Evolutionary conservation across 192 early-diverging fungal species (phyloP).

Genomic region (Podochytrium sp.): DNA sequence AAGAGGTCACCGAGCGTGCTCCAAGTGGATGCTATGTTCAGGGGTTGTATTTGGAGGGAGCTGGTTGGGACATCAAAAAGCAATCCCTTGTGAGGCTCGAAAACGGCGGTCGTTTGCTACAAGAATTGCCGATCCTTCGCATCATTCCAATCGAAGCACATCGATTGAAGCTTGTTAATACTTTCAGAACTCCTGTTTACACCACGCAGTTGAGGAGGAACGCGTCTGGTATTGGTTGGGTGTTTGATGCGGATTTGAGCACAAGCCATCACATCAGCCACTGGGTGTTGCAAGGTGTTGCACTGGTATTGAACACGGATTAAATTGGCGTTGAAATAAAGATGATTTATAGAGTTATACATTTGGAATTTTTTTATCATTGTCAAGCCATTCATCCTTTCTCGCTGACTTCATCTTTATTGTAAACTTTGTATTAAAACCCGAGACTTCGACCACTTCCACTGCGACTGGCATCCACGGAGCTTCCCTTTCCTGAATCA

Average conservation of each 20-base stretch:
- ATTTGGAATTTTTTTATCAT: constrained; percentile 31
- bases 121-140: constrained; percentile 62
- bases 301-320: constrained; percentile 61
- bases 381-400: constrained; percentile 17
- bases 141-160: constrained; percentile 68
- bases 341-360: too few relatives aligned
- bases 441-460: constrained; percentile 35
- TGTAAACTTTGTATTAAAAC: constrained; percentile 11
- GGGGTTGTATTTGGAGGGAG: constrained; percentile 65
- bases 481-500: constrained; percentile 34
- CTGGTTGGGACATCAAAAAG: constrained; percentile 59
- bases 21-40: constrained; percentile 62
- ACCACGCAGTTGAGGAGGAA: constrained; percentile 64
- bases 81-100: constrained; percentile 53
- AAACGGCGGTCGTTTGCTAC: constrained; percentile 55
- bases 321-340: too few relatives aligned
- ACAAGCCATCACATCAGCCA: constrained; percentile 62
- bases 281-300: constrained; percentile 67
- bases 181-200: constrained; percentile 68
- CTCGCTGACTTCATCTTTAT: constrained; percentile 12
- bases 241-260: constrained; percentile 65
- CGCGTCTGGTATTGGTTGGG: constrained; percentile 66
- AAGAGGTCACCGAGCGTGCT: constrained; percentile 57
- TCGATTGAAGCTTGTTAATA: constrained; percentile 63
- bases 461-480: constrained; percentile 26